Base-by-base conservation (phyloP, 768 basidiomycete species). In the Neoboletus magnificus region DNA sequence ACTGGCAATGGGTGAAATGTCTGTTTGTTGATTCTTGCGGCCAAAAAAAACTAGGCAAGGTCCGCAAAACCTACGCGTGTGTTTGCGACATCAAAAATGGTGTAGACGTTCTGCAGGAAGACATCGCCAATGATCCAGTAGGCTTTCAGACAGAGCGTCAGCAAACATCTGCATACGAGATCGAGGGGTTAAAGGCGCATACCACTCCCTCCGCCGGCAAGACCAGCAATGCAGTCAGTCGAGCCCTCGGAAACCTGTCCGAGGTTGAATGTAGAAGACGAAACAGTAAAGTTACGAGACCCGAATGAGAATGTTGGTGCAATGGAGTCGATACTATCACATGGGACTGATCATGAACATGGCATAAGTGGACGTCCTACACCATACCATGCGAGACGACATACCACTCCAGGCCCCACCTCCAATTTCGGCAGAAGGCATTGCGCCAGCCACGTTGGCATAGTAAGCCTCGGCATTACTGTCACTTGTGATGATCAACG, bases 1-100 rank as follows among this genome's bases (percentile, higher is more conserved):
- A 22, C 5, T 10, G 6, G 27, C n/a, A 48, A 20, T 9, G 22
- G 1, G 18, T n/a, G 16, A 35, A 45, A 3, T 5, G 47, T 54
- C 43, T 23, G 35, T 33, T 15, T 6, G n/a, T 48, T 33, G 2
- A 27, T n/a, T 33, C 33, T n/a, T 8, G 25, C 12, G 33, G 13
- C 23, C 22, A 33, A 46, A 45, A n/a, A 48, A 13, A 5, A n/a
- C 58, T 37, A 71, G 23, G 44, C 55, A 42, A 72, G 65, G 52
- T 71, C 57, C 52, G 79, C 79, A 44, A 80, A 79, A 36, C 78
- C 76, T 44, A 79, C 66, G 29, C 69, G 71, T 25, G 52, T 67
- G 44, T 72, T 73, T 5, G 56, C 59, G 10, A 70, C 54, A 27
- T 79, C 66, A 39, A 70, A 69, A 35, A 69, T 59, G 1, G 57